These are phyloP conservation scores for Neocucurbitaria cava DNA, from an alignment of 2,329 filamentous ascomycete species.

Conservation along the genomic window DNA sequence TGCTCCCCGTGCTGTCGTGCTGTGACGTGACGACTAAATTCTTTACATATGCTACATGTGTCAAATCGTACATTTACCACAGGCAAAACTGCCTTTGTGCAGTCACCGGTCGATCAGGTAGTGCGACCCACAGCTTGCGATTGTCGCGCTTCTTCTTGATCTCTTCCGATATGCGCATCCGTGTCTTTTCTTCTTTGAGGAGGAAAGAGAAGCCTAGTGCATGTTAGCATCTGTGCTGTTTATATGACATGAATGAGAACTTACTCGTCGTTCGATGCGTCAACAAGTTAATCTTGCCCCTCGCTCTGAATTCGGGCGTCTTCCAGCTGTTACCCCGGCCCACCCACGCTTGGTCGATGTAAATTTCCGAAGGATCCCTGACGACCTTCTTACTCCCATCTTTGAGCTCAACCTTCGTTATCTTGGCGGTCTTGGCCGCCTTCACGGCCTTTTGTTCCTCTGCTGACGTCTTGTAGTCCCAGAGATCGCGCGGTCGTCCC, in stretches of 20 bases:
- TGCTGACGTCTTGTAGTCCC: conserved; percentile 19
- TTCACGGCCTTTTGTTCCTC: conserved; percentile 7
- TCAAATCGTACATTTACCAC: conserved; percentile 66
- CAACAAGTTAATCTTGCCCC: conserved; percentile 73
- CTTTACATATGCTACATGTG: conserved; percentile 1
- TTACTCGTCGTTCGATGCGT: conserved; percentile 76
- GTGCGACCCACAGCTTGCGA: conserved; percentile 82
- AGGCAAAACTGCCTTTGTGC: conserved; percentile 89
- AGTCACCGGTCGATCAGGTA: conserved; percentile 84
- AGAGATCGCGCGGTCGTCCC: conserved; percentile 13
- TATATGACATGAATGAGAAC: conserved; percentile 39
- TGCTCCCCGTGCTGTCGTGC: too few relatives aligned
- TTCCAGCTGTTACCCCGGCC: conserved; percentile 66
- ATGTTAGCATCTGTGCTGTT: conserved; percentile 4
- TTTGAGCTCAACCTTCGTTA: conserved; percentile 72
- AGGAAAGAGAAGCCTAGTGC: conserved; percentile 73
- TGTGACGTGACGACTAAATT: background rate
- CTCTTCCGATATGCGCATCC: conserved; percentile 81
- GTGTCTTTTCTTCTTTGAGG: conserved; percentile 92
- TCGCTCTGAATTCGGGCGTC: conserved; percentile 74
- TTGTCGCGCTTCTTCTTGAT: conserved; percentile 76
- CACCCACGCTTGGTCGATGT: conserved; percentile 93
- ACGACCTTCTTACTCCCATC: conserved; percentile 76
- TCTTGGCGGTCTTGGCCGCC: conserved; percentile 34
- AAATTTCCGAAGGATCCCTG: conserved; percentile 79